Conservation (phyloP, 257 asterid genomes). For the Nicotiana benthamiana region DNA sequence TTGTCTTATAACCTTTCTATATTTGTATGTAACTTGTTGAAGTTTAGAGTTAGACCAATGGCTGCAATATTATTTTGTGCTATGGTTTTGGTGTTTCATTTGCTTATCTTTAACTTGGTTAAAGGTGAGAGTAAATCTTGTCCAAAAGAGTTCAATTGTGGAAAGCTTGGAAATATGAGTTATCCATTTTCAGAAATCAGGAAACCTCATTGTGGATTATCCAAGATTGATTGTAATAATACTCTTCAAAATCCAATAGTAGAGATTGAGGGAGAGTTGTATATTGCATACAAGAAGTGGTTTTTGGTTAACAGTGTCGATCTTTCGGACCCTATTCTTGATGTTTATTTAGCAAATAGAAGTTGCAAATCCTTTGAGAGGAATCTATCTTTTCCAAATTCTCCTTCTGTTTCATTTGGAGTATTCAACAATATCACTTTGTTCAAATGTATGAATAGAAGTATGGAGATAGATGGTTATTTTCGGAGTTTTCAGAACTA, state of each 20-base stretch:
- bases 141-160: conserved; percentile 6
- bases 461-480: neutral
- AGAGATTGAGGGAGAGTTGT: neutral
- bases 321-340: conserved; percentile 1
- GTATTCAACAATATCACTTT: conserved; percentile 2
- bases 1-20: neutral
- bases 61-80: neutral
- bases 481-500: neutral
- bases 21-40: neutral
- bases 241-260: neutral
- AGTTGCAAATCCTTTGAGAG: conserved; percentile 3
- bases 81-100: neutral
- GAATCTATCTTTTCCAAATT: neutral
- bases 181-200: conserved; percentile 1
- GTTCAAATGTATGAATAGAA: neutral
- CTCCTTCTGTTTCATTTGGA: conserved; percentile 9
- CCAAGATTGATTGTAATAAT: neutral
- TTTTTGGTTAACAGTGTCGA: neutral
- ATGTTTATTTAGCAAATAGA: neutral
- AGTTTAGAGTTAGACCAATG: neutral
- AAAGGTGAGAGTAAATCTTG: neutral
- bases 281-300: neutral
- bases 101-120: neutral
- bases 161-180: neutral
- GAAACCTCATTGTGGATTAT: conserved; percentile 4